phyloP scores from a whole-genome alignment of 768 basidiomycete genomes.

The Chalciporus piperatus region DNA sequence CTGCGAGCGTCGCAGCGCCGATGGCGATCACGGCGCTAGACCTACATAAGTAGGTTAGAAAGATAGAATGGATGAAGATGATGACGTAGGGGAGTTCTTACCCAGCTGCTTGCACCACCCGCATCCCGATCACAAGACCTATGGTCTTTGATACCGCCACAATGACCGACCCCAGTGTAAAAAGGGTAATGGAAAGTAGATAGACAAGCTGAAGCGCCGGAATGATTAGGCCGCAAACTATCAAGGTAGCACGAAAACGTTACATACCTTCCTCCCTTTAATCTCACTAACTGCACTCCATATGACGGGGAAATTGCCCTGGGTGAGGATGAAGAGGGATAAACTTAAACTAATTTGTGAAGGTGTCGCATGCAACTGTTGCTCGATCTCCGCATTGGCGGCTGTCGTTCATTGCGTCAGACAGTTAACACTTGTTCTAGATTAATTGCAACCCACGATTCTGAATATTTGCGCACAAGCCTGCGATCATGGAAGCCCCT shows the following conservation, averaged over 20 bases:
- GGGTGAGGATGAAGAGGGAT: constrained; percentile 68
- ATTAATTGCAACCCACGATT: constrained; percentile 21
- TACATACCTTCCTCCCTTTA: constrained; percentile 64
- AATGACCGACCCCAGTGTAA: constrained; percentile 53
- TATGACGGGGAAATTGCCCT: constrained; percentile 50
- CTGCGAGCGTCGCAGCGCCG: constrained; percentile 70
- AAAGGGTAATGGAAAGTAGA: constrained; percentile 48
- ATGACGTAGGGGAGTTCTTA: constrained; percentile 23
- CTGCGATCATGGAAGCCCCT: constrained; percentile 30
- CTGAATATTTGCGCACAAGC: constrained; percentile 27
- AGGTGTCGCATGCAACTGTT: constrained; percentile 57
- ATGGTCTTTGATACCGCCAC: constrained; percentile 59
- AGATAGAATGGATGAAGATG: neutral
- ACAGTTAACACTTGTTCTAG: too few relatives aligned
- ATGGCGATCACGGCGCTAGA: constrained; percentile 70
- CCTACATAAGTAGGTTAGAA: constrained; percentile 28
- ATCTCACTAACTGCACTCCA: constrained; percentile 44
- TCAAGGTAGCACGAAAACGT: neutral
- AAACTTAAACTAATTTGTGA: constrained; percentile 65
- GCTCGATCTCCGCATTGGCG: constrained; percentile 62
- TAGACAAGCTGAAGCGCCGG: constrained; percentile 47
- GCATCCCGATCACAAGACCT: constrained; percentile 61
- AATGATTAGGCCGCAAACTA: neutral
- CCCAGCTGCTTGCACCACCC: constrained; percentile 65
- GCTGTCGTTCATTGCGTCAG: constrained; percentile 38